Base-by-base conservation (phyloP, 2,329 filamentous ascomycete genomes). In the Aspergillus alliaceus region DNA sequence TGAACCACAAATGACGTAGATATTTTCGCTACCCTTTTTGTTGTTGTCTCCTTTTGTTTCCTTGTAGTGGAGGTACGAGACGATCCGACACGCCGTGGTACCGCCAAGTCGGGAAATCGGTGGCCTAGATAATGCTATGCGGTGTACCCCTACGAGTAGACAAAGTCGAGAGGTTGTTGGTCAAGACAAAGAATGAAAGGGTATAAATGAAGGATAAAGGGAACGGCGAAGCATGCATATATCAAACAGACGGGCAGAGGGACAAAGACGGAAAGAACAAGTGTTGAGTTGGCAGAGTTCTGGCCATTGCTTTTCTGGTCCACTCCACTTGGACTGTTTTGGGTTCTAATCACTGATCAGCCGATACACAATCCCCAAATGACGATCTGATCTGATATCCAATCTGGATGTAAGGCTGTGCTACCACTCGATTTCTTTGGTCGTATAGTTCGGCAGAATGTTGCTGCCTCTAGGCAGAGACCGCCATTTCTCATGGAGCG, bases 281-380 rank as follows among this genome's bases (percentile, higher is more conserved):
- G 44, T 48, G 44, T 48, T 48, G 44, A 32, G 44, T 48, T 48
- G 44, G 44, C 44, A 27, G 27, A 22, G 11, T 48, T 48, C 44
- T 48, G 11, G 15, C 27, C 44, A 48, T 32, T 48, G 44, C 44
- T 48, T 48, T 48, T 31, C n/a, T 20, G 44, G 27, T 48, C 44
- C 44, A 48, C 44, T 48, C 44, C 44, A 48, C 44, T 32, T 48
- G 44, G 29, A 14, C 44, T 32, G 24, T 27, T 44, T 44, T 44
- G 40, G 40, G 40, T 44, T 48, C 14, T 48, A n/a, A 15, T 48
- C 27, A 31, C n/a, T 48, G 44, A 48, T 48, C 44, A 48, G 24
- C 44, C 44, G 44, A 24, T 48, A 22, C 44, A 18, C 27, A 48
- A 48, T 31, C 25, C 29, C 24, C 27, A n/a, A 22, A 48, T 22